Evolutionary conservation across 805 yeast genomes (phyloP), one percentile per base, ranked within the genome.

Genomic region (Komagataella populi): DNA sequence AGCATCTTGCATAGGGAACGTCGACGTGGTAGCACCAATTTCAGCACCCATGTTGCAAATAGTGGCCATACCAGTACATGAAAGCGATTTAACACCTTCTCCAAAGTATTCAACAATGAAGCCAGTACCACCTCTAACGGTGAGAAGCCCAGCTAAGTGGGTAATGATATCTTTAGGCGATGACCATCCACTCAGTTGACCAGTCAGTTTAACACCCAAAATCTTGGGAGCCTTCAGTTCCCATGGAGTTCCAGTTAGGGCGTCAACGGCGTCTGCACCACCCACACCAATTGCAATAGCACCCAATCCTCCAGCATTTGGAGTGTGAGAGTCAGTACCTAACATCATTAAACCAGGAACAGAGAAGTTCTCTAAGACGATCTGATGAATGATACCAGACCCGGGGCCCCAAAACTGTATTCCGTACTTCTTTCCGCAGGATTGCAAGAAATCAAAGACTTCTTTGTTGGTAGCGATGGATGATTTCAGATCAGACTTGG

Each of bases 41-140:
- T 90, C 98, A 59, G 98, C 98, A 77, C 98, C 98, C 98, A 90
- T 90, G 72, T 90, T 90, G 80, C 98, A 90, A 73, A 90, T 90
- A 62, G 98, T 90, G 68, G 95, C 98, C 98, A 90, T 90, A 79
- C 98, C 98, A 50, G 98, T 91, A 72, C 96, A 88, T 49, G 96
- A 86, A 70, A 90, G 83, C 54, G 91, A 78, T 63, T 84, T 80
- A 52, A 90, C 90, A 78, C 98, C 98, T 51, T 83, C 89, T 69
- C 98, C 98, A 64, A 84, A 90, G 76, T 90, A 90, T 75, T 90
- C 98, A 58, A 91, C 95, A 66, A 90, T 89, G 67, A 81, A 81
- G 70, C 98, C 98, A 52, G 98, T 90, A 72, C 98, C 98, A 74
- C 98, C 98, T 77, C 88, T 86, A 64, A 90, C 98, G 56, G 97